A percentile compares a stretch with the other conserved stretches of the same genome.
phyloP scores from a whole-genome alignment of 1,284 basidiomycete species.

The Sporisorium sorghi region DNA sequence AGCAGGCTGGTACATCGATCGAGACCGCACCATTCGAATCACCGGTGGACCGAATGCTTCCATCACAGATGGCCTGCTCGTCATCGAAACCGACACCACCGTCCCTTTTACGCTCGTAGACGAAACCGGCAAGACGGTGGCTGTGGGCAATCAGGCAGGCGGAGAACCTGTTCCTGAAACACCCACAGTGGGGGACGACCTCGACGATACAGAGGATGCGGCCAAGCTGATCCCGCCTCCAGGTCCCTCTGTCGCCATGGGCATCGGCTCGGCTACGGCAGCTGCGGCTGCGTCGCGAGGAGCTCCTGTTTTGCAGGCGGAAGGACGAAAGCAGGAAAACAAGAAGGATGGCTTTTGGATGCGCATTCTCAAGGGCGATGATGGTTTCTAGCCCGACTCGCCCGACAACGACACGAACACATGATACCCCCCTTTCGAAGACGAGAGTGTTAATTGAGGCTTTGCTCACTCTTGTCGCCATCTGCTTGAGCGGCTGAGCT shows the following conservation, averaged over 20 bases:
- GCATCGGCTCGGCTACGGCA: conserved; percentile 26
- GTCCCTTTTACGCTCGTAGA: conserved; percentile 50
- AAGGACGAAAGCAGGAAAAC: conserved; percentile 29
- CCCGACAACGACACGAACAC: background rate
- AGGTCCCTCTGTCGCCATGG: conserved; percentile 18
- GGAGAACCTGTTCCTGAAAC: conserved; percentile 35
- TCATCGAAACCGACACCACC: conserved; percentile 58
- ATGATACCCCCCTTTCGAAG: conserved; percentile 15
- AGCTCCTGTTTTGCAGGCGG: conserved; percentile 33
- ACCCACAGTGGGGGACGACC: conserved; percentile 5
- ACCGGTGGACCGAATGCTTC: conserved; percentile 55
- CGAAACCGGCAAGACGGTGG: conserved; percentile 54
- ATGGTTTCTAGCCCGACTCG: conserved; percentile 9
- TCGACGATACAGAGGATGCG: conserved; percentile 41
- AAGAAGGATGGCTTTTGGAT: conserved; percentile 47
- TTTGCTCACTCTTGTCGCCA: background rate
- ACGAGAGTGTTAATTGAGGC: background rate
- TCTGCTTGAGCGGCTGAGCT: background rate
- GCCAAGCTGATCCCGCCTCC: conserved; percentile 30
- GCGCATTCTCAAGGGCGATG: conserved; percentile 43
- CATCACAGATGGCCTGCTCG: conserved; percentile 50
- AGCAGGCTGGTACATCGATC: conserved; percentile 59
- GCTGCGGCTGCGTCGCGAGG: conserved; percentile 27
- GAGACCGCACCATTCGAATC: conserved; percentile 57
- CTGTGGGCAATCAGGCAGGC: conserved; percentile 46